Evolutionary conservation across 768 basidiomycete genomes (phyloP).

Genomic region (Tremella mesenterica): DNA sequence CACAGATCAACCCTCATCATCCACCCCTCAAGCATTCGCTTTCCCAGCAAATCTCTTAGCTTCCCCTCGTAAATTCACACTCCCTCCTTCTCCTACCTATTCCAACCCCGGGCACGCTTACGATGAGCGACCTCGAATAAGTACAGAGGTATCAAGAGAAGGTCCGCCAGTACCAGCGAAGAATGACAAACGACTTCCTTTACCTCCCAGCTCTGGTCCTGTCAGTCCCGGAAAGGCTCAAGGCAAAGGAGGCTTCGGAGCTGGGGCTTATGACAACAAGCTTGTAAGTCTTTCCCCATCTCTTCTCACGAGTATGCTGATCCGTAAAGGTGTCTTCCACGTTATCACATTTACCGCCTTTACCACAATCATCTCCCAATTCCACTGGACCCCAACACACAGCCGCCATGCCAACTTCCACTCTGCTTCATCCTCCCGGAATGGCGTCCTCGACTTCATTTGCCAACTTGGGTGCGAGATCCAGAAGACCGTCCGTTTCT

Average conservation of each 20-base stretch:
- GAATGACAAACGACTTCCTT: slow-evolving; percentile 12
- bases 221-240: slow-evolving; percentile 6
- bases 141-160: neutral
- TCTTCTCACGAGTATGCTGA: neutral
- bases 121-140: neutral
- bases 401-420: slow-evolving; percentile 5
- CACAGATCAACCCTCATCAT: neutral
- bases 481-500: slow-evolving; percentile 2
- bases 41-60: neutral
- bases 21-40: neutral
- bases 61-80: neutral
- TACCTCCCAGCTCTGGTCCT: slow-evolving; percentile 5
- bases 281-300: slow-evolving; percentile 25
- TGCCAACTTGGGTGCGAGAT: neutral
- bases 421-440: slow-evolving; percentile 1
- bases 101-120: neutral
- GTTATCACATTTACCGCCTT: slow-evolving; percentile 32
- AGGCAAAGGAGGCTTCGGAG: slow-evolving; percentile 6
- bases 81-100: neutral
- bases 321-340: slow-evolving; percentile 32
- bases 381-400: slow-evolving; percentile 7
- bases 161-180: slow-evolving; percentile 13
- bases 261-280: slow-evolving; percentile 41
- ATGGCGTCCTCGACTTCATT: neutral
- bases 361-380: slow-evolving; percentile 31